Evolutionary conservation across 2,329 filamentous ascomycete species (phyloP), one percentile per base, ranked within the genome.

Genomic region (Aureobasidium zeae): DNA sequence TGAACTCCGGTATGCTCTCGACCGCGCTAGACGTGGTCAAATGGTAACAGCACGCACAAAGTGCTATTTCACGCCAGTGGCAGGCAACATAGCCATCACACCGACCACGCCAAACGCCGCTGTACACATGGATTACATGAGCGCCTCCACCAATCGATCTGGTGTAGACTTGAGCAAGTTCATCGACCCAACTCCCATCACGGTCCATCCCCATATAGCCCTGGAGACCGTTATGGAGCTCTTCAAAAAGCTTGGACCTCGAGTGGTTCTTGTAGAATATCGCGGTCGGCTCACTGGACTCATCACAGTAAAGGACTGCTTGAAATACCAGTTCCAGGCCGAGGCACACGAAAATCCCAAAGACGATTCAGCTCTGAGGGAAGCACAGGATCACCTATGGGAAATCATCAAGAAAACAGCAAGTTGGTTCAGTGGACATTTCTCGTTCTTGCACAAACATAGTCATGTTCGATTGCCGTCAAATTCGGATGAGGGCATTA

Each of bases 161-260:
- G 71, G 62, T 12, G 65, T 95, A 24, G 86, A 96, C 58, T 85
- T 98, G 53, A 82, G 80, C 54, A 79, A 83, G 35, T 96, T 89
- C 57, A 81, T 94, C 41, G 89, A 98, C 59, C 74, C 81, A 7
- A 94, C 88, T 0, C 91, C 91, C 0, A 77, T 98, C 2, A 84
- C 87, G 0, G 88, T 88, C 1, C 91, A 98, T 57, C 91, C 91
- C 0, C 79, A 86, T 1, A 76, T 96, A 1, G 84, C 89, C 0
- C 77, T 98, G 0, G 91, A 98, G 64, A 98, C 91, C 0, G 89
- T 94, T 22, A 95, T 98, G 87, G 91, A 98, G 58, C 72, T 98
- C 9, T 98, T 98, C 70, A 89, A 89, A 62, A 98, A 96, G 67
- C 93, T 98, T 60, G 91, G 91, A 0, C 91, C 89, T 0, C 77